Evolutionary conservation across 331 rosid genomes (phyloP).

Genomic region (Malus hybrid): DNA sequence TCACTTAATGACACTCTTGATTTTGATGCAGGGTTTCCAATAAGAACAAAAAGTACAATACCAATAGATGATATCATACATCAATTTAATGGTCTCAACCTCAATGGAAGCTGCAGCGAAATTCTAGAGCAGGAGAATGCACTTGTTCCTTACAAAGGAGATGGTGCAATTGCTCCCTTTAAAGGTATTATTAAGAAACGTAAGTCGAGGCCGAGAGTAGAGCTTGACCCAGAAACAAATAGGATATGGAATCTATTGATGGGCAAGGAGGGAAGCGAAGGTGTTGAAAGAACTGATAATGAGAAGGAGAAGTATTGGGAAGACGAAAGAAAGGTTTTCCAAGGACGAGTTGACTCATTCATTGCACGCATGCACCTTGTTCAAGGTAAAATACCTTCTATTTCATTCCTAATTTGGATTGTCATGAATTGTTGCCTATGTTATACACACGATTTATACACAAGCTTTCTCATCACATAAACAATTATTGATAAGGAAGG

Average conservation of each 20-base stretch:
- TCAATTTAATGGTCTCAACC: slow-evolving; percentile 36
- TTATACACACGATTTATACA: too few species aligned
- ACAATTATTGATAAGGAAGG: too few species aligned
- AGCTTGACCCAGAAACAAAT: slow-evolving; percentile 82
- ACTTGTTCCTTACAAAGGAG: slow-evolving; percentile 60
- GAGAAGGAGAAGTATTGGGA: slow-evolving; percentile 87
- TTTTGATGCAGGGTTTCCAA: slow-evolving; percentile 45
- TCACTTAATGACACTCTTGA: slow-evolving; percentile 17
- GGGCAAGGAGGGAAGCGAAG: slow-evolving; percentile 63
- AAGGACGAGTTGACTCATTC: slow-evolving; percentile 79
- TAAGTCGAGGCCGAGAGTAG: slow-evolving; percentile 76
- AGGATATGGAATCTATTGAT: slow-evolving; percentile 86
- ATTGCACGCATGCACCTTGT: slow-evolving; percentile 97
- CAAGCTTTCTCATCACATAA: too few species aligned
- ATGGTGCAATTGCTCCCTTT: slow-evolving; percentile 56
- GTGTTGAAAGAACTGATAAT: slow-evolving; percentile 39
- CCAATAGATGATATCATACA: slow-evolving; percentile 36
- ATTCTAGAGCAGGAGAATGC: slow-evolving; percentile 37
- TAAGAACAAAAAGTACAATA: not conserved
- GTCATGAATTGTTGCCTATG: too few species aligned
- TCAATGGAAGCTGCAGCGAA: slow-evolving; percentile 31
- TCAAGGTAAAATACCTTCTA: slow-evolving; percentile 52
- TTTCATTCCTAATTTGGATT: too few species aligned
- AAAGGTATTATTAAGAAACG: slow-evolving; percentile 41
- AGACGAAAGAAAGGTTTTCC: slow-evolving; percentile 74